Conservation (phyloP, 306 rosid genomes). For the Citrullus amarus region DNA sequence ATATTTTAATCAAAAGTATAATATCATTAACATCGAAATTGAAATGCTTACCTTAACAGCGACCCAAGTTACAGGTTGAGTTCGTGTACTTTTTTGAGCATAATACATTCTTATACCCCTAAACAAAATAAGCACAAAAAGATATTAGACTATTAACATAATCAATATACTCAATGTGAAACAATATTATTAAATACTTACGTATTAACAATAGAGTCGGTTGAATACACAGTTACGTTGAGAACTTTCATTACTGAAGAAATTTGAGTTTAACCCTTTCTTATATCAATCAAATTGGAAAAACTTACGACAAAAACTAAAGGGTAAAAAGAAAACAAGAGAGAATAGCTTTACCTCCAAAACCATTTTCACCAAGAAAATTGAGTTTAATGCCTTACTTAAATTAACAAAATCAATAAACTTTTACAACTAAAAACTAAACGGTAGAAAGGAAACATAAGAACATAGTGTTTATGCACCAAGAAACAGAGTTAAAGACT, state of each 20-base stretch:
- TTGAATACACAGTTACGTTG: not conserved
- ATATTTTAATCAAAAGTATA: too few species aligned
- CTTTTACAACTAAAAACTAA: not conserved
- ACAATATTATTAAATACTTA: too few species aligned
- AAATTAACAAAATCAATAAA: not conserved
- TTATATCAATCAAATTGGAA: not conserved
- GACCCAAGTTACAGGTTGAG: too few species aligned
- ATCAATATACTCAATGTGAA: too few species aligned
- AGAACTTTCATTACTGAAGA: not conserved
- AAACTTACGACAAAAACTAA: not conserved
- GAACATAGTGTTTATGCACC: not conserved
- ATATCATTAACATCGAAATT: too few species aligned
- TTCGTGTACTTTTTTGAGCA: too few species aligned
- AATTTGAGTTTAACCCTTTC: not conserved
- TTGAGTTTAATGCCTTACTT: not conserved
- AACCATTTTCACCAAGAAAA: not conserved
- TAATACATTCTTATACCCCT: too few species aligned
- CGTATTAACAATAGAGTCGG: too few species aligned
- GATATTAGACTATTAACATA: too few species aligned
- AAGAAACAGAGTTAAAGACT: not conserved
- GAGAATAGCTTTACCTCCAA: not conserved
- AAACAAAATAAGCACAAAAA: too few species aligned
- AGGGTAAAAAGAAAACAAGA: not conserved
- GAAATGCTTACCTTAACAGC: too few species aligned
- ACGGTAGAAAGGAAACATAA: not conserved